These are phyloP conservation scores for Neospermospora avenae DNA, from an alignment of 2,329 filamentous ascomycete species.

Conservation along the genomic window DNA sequence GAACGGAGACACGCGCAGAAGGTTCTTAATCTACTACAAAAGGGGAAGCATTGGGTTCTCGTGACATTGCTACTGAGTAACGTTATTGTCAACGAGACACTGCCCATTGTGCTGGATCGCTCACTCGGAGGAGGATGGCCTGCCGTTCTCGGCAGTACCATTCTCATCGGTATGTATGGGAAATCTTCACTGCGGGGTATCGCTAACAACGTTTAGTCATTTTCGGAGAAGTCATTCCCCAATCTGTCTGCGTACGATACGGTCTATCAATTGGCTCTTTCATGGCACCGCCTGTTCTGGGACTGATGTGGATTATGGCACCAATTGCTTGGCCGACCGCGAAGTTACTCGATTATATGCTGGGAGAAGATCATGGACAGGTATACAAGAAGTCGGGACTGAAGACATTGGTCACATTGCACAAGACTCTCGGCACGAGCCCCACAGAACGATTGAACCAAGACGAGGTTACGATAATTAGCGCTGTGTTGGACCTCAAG, in stretches of 20 bases:
- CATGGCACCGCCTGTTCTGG: constrained; percentile 83
- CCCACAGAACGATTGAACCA: constrained; percentile 86
- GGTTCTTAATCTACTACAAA: constrained; percentile 76
- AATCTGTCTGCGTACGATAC: constrained; percentile 94
- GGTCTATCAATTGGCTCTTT: constrained; percentile 91
- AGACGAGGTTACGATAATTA: constrained; percentile 98
- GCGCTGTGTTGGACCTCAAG: constrained; percentile 91
- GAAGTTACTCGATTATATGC: constrained; percentile 87
- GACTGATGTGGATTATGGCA: constrained; percentile 87
- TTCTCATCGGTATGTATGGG: constrained; percentile 73
- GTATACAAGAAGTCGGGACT: constrained; percentile 97
- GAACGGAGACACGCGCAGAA: constrained; percentile 82
- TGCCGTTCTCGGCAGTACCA: constrained; percentile 87
- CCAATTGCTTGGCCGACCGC: constrained; percentile 93
- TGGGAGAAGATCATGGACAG: constrained; percentile 93
- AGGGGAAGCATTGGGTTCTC: constrained; percentile 96
- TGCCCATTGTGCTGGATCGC: constrained; percentile 91
- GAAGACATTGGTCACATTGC: constrained; percentile 92
- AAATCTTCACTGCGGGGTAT: neutral
- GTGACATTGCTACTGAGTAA: constrained; percentile 93
- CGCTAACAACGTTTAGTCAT: constrained; percentile 63
- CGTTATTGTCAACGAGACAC: constrained; percentile 95
- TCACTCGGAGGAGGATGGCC: constrained; percentile 93
- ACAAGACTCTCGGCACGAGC: constrained; percentile 84
- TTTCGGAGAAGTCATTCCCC: constrained; percentile 93